Base-by-base conservation (phyloP, 305 asterid genomes). In the Nicotiana rustica region DNA sequence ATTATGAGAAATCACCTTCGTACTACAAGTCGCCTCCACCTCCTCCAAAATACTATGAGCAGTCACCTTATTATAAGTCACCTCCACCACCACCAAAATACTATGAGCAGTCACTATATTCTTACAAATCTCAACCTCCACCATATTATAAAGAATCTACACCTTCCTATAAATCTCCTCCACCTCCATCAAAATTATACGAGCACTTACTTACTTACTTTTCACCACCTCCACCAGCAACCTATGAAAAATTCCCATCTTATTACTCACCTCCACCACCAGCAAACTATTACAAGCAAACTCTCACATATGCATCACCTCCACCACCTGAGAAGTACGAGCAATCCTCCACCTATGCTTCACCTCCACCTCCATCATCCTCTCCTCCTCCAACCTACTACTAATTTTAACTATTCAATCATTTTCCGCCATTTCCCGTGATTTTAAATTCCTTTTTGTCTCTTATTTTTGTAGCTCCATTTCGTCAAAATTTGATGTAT, bases 1-100 rank as follows among this genome's bases (percentile, higher is more conserved):
- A 66, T 2, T 66, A 66, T 14, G 0, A 31, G n/a, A 17, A 66
- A 66, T 66, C 71, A 1, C 71, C 21, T 31, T 6, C 44, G 2
- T 67, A 67, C 71, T 66, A 67, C 6, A 67, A 15, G 49, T 33
- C 49, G 31, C 31, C 31, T 29, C 76, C 76, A 36, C 17, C 76
- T 0, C 49, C 47, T 31, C 2, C 49, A 15, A 8, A 15, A 0
- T 67, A 67, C 4, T 35, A 67, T 12, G 33, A 67, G 6, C 31
- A 29, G 31, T 15, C 75, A 1, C 7, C 29, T 41, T 67, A 67
- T 9, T 35, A 67, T 13, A 67, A 67, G 6, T 15, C 75, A 1
- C 7, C 31, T 29, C 2, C 31, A 29, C 31, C 2, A 1, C 31
- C 31, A 29, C 31, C 2, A 29, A 29, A 29, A 29, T 29, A 29